Percentiles rank a stretch among this genome's conserved stretches.
Conservation (phyloP, 345 rosid genomes). For the Camelina hispida region DNA sequence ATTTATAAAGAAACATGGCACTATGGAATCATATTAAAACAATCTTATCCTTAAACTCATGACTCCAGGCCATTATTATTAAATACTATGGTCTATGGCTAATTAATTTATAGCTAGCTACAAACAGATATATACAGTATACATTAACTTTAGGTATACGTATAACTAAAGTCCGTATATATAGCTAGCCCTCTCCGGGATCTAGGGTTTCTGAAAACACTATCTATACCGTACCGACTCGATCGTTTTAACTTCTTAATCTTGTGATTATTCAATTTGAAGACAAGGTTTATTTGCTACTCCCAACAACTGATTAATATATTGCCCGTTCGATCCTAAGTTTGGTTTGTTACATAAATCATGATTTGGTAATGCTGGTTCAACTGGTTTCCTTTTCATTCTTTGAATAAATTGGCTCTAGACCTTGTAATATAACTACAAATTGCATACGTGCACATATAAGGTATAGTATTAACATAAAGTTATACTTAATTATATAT, state of each 20-base stretch:
- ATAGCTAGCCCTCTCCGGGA: neutral
- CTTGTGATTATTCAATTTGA: neutral
- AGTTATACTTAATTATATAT: neutral
- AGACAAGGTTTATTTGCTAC: neutral
- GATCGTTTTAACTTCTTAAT: neutral
- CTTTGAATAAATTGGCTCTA: neutral
- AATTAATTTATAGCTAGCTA: neutral
- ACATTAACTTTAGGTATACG: neutral
- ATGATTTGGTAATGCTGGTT: neutral
- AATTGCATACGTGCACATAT: neutral
- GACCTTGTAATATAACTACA: neutral
- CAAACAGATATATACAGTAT: neutral
- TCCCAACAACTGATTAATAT: neutral
- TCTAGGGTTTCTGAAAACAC: conserved; percentile 1
- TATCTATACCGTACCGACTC: neutral
- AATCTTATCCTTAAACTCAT: conserved; percentile 9
- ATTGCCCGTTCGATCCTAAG: neutral
- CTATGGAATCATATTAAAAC: neutral
- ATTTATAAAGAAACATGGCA: neutral
- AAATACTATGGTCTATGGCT: neutral
- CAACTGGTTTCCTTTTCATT: neutral
- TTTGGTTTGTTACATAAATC: neutral
- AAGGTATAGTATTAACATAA: neutral
- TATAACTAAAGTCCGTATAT: neutral
- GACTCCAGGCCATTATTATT: conserved; percentile 8